Evolutionary conservation across 305 asterid genomes (phyloP), one percentile per base, ranked within the genome.

Genomic region (Lippia alba): DNA sequence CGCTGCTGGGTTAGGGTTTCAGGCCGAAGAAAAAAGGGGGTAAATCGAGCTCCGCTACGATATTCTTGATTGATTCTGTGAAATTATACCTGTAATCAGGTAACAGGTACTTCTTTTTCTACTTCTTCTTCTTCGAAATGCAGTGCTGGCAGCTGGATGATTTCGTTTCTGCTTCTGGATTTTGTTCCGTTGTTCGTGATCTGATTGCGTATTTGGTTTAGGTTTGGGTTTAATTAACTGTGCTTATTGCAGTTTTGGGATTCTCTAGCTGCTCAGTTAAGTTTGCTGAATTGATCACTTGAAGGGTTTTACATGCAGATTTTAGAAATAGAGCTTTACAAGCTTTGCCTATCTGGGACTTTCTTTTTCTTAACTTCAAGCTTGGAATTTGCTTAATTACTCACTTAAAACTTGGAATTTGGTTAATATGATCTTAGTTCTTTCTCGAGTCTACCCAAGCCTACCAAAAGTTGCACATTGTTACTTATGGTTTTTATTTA

Each of bases 1-100:
- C 16, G 39, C 64, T 12, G 41, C 24, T 41, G 67, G 56, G 32
- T 64, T 74, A 71, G 83, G 80, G 80, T 79, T 78, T 56, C 83
- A 12, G 6, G 16, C 34, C 50, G 68, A 74, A 44, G 49, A 19
- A 19, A 30, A 36, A 45, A 19, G 48, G 46, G 73, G 36, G 6
- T 24, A 62, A 61, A 18, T 44, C 53, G 58, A 17, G 33, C 58
- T 33, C 46, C 30, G 3, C 68, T 59, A 11, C 72, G 39, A 8
- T 0, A 39, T 61, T 34, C 56, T 69, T 40, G 2, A 7, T 69
- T 41, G 6, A 61, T 58, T 57, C 34, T 56, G 8, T 19, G 69
- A 14, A 12, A 17, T 50, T 56, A 16, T 7, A 0, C 36, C n/a
- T 12, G 17, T 49, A 51, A 30, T 58, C 36, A 78, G 74, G 73